These are phyloP conservation scores for Flaveria trinervia DNA, from an alignment of 129 eudicot genomes.

Conservation along the genomic window DNA sequence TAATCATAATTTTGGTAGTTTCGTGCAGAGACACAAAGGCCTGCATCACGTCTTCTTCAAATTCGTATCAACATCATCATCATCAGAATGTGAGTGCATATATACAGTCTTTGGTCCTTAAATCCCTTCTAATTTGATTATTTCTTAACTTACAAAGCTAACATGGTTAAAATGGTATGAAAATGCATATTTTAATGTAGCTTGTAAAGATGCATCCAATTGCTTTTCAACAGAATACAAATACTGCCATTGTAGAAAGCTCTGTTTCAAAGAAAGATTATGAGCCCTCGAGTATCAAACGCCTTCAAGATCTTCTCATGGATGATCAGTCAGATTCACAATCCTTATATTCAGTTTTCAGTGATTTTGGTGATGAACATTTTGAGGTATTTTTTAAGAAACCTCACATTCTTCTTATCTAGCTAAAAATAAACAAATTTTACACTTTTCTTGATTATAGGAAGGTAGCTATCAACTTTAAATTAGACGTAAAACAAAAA, in stretches of 20 bases:
- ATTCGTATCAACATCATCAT: conserved; percentile 22
- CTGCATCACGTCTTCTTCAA: conserved; percentile 35
- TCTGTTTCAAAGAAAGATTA: conserved; percentile 29
- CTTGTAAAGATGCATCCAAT: conserved; percentile 50
- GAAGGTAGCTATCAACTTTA: too few species aligned
- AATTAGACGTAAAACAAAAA: neutral
- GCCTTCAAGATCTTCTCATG: conserved; percentile 62
- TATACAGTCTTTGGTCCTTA: neutral
- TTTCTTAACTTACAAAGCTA: neutral
- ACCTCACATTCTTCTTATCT: neutral
- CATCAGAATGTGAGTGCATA: conserved; percentile 46
- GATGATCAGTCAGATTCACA: conserved; percentile 66
- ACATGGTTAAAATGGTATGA: conserved; percentile 4
- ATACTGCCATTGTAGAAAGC: conserved; percentile 32
- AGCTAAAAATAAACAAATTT: neutral
- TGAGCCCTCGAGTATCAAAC: conserved; percentile 43
- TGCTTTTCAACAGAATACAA: conserved; percentile 38
- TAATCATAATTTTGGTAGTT: conserved; percentile 18
- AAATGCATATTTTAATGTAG: conserved; percentile 29
- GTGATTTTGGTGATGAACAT: conserved; percentile 43
- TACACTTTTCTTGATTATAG: too few species aligned
- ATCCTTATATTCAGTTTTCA: conserved; percentile 38
- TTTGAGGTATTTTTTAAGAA: conserved; percentile 43
- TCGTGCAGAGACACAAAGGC: conserved; percentile 41
- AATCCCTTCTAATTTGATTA: neutral